phyloP scores from a whole-genome alignment of 257 asterid species.

The Fraxinus cuspidata region DNA sequence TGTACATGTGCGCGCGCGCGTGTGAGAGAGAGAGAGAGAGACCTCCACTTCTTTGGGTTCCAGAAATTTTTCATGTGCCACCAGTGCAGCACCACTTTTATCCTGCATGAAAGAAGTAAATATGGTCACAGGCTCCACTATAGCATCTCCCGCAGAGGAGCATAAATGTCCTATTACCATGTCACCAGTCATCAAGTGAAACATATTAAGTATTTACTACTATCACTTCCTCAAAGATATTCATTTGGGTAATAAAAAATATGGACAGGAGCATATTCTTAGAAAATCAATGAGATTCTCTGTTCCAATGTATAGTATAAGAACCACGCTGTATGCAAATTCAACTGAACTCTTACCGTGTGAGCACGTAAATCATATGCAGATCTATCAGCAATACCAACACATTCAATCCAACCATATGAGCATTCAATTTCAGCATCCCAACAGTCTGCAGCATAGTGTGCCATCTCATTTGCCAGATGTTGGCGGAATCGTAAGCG shows the following conservation, averaged over 20 bases:
- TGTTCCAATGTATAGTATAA: not conserved
- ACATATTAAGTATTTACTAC: not conserved
- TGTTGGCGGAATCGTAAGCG: slow-evolving; percentile 81
- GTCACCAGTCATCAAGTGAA: slow-evolving; percentile 5
- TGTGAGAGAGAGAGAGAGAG: slow-evolving; percentile 5
- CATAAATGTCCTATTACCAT: slow-evolving; percentile 4
- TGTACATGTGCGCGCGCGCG: not conserved
- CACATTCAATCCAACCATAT: slow-evolving; percentile 88
- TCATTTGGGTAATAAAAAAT: not conserved
- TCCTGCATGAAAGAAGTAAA: slow-evolving; percentile 47
- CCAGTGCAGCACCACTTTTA: slow-evolving; percentile 66
- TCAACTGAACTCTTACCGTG: slow-evolving; percentile 44
- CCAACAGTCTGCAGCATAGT: slow-evolving; percentile 94
- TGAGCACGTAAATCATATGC: slow-evolving; percentile 84
- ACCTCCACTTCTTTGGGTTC: slow-evolving; percentile 94
- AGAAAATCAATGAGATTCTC: not conserved
- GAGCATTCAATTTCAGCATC: slow-evolving; percentile 89
- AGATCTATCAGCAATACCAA: slow-evolving; percentile 85
- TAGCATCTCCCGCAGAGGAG: not conserved
- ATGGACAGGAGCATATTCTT: not conserved
- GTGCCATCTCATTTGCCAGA: slow-evolving; percentile 88
- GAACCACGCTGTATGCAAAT: slow-evolving; percentile 3
- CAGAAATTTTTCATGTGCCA: slow-evolving; percentile 68
- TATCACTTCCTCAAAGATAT: not conserved
- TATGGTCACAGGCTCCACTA: not conserved